Base-by-base conservation (phyloP, 2,329 filamentous ascomycete genomes). In the Falciphora oryzae region DNA sequence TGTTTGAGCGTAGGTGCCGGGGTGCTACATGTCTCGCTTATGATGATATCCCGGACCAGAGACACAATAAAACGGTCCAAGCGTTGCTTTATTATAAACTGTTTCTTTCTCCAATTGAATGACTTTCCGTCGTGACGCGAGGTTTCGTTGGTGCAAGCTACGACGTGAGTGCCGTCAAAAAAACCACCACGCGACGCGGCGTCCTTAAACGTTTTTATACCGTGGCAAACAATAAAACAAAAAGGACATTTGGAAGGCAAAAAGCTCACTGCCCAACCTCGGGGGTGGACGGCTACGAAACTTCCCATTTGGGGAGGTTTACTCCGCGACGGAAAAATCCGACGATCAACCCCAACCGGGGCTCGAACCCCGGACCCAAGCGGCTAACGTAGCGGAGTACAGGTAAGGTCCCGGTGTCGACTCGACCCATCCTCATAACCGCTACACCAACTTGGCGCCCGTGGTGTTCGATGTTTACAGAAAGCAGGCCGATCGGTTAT, bases 1-100 rank as follows among this genome's bases (percentile, higher is more conserved):
- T 44, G 4, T 38, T 61, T 3, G 27, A 29, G 16, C 22, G 38
- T 31, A 44, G 59, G 31, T n/a, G 44, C 38, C 8, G 35, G 61
- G 38, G 28, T 16, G 32, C 59, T 32, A 62, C 61, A 56, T 32
- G 61, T 62, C 61, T 62, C 61, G 27, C 57, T 28, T 56, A 31
- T 4, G 11, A 57, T 57, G 61, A 63, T 63, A 63, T 63, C 61
- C 61, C 61, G 61, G 61, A 31, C 61, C 53, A 35, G 61, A 63
- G 50, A 63, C 61, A 63, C 53, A 63, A 63, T 63, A 62, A 56
- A 38, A 27, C 35, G 61, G 61, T 56, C 61, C 61, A 62, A 44
- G 35, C 27, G 32, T 31, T 61, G 31, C 18, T 53, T 53, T n/a
- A n/a, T 6, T 29, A 29, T 29, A 6, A 29, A 3, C 29, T 29